These are phyloP conservation scores for Aotearoamyces nothofagi DNA, from an alignment of 2,329 filamentous ascomycete genomes.

Conservation along the genomic window DNA sequence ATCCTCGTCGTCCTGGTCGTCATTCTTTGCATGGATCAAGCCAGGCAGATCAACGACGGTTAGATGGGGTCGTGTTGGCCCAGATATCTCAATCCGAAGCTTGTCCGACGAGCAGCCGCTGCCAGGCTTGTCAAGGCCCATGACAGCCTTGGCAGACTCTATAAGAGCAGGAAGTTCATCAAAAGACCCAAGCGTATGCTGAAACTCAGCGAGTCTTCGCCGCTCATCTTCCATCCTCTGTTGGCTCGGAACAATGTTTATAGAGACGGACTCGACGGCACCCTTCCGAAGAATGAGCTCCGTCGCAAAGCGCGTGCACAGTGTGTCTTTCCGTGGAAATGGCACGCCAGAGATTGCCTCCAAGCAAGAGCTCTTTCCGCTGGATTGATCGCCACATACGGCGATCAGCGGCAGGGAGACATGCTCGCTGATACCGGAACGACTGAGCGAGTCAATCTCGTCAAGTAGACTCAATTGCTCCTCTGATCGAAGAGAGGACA, in stretches of 20 bases:
- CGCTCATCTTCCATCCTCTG: conserved; percentile 4
- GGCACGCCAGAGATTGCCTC: conserved; percentile 21
- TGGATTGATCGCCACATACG: conserved; percentile 24
- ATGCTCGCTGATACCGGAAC: conserved; percentile 9
- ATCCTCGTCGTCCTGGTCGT: background rate
- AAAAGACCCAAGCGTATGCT: conserved; percentile 5
- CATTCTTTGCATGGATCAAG: conserved; percentile 29
- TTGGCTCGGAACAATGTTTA: conserved; percentile 7
- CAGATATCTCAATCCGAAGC: conserved; percentile 9
- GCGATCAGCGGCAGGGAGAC: conserved; percentile 19
- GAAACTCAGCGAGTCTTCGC: conserved; percentile 6
- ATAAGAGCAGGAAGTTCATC: conserved; percentile 9
- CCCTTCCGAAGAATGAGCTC: conserved; percentile 23
- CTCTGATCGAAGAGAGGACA: background rate
- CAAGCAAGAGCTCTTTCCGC: conserved; percentile 21
- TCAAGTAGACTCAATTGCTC: background rate
- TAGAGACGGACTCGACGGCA: conserved; percentile 2
- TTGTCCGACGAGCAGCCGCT: conserved; percentile 14
- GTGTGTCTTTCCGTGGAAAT: conserved; percentile 22
- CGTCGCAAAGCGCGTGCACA: conserved; percentile 28
- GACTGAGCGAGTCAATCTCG: background rate
- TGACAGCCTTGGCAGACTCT: conserved; percentile 7
- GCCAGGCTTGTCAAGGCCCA: conserved; percentile 6
- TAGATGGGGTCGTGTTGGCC: conserved; percentile 27
- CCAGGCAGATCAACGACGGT: conserved; percentile 46